Conservation (phyloP, 352 stramenopile species). For the Phytophthora quininea region DNA sequence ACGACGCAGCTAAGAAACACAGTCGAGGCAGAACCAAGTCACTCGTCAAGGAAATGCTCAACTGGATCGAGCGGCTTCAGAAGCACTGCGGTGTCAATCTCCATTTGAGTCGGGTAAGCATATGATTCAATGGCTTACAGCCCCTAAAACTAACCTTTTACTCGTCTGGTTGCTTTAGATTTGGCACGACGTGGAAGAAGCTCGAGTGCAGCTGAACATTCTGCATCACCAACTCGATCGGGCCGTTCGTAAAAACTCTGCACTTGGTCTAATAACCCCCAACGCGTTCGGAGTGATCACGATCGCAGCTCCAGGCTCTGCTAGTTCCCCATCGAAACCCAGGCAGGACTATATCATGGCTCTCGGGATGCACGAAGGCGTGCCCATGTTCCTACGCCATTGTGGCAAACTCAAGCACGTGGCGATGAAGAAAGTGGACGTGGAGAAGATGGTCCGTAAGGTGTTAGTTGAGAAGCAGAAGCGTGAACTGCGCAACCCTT, state of each 20-base stretch:
- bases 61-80: slow-evolving; percentile 82
- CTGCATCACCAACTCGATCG: slow-evolving; percentile 71
- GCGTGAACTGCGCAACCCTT: slow-evolving; percentile 59
- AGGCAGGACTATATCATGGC: slow-evolving; percentile 71
- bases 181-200: slow-evolving; percentile 80
- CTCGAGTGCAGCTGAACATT: slow-evolving; percentile 76
- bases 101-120: slow-evolving; percentile 66
- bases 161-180: slow-evolving; percentile 42
- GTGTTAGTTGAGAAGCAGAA: slow-evolving; percentile 82
- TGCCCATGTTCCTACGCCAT: slow-evolving; percentile 78
- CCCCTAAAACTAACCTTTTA: neutral
- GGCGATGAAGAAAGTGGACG: slow-evolving; percentile 67
- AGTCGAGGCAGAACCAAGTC: slow-evolving; percentile 37
- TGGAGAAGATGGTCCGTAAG: slow-evolving; percentile 72
- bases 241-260: slow-evolving; percentile 36
- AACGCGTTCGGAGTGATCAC: slow-evolving; percentile 22
- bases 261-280: slow-evolving; percentile 9
- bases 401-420: slow-evolving; percentile 71
- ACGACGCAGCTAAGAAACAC: neutral
- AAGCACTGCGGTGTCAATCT: slow-evolving; percentile 83
- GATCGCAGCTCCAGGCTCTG: slow-evolving; percentile 11
- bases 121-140: neutral
- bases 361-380: slow-evolving; percentile 55
- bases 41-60: slow-evolving; percentile 74
- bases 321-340: slow-evolving; percentile 33